Base-by-base conservation (phyloP, 352 stramenopile species). In the Phytophthora sojae region DNA sequence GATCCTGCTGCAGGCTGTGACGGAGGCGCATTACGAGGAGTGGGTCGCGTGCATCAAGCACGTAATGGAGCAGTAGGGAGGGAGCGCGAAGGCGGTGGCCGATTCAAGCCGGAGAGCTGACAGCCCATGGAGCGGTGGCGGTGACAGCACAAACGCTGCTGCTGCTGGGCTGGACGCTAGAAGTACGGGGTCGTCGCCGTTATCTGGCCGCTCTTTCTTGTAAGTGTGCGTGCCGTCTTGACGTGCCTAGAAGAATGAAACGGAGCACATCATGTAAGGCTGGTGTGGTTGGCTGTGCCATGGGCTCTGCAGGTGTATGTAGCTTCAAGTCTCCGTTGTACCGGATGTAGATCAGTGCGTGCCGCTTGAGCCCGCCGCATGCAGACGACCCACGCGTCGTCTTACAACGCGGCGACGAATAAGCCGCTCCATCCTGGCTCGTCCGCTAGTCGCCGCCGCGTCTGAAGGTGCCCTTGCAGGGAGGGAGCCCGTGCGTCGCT, bases 1-100 rank as follows among this genome's bases (percentile, higher is more conserved):
- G 57, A 77, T 73, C 53, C 61, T 85, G 57, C 67, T 81, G 25
- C 75, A 85, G 47, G 77, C 75, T 0, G 72, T 85, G 58, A 72
- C 56, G 6, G 77, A 85, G 62, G 77, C 77, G 37, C 61, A 65
- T 12, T 85, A 82, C 56, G 64, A 79, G n/a, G 62, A 64, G 44
- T 85, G 77, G 77, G 30, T 69, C 45, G 49, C 57, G 26, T 57
- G 81, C 12, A 66, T 83, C 64, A 73, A 76, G 62, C 55, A 64
- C n/a, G 75, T 80, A 42, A 75, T 80, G 72, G 68, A 61, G 11
- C 42, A 74, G 51, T 67, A 17, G 45, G 17, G 29, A 53, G n/a
- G n/a, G n/a, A n/a, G n/a, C n/a, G n/a, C n/a, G n/a, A n/a, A n/a
- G 8, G 15, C 7, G 61, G 39, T 37, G 23, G 35, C 26, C 51